Percentiles rank a stretch among this genome's conserved stretches.
phyloP scores from a whole-genome alignment of 148 eudicot genomes.

The Gaultheria prostrata region DNA sequence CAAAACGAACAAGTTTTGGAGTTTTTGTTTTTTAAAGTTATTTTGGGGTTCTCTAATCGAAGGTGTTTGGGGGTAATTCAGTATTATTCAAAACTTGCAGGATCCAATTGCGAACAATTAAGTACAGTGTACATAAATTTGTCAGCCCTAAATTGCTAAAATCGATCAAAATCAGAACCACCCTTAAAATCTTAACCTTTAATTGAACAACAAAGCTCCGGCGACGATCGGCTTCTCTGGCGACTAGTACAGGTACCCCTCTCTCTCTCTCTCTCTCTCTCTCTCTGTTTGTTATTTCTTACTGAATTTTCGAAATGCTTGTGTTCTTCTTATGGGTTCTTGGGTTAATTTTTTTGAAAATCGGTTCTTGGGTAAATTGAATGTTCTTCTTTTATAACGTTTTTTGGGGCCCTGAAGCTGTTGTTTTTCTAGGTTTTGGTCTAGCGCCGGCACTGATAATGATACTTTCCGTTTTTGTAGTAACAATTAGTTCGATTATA shows the following conservation, averaged over 20 bases:
- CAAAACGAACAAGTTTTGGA: too few species aligned
- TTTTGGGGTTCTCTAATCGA: too few species aligned
- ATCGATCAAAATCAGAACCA: slow-evolving; percentile 1
- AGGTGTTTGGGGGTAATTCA: background rate
- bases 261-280: background rate
- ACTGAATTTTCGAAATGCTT: background rate
- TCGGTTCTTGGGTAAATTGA: background rate
- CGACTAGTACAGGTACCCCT: background rate
- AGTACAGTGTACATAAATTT: background rate
- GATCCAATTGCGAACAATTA: background rate
- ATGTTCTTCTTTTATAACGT: background rate
- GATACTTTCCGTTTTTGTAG: background rate
- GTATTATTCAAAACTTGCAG: background rate
- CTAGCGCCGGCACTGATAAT: background rate
- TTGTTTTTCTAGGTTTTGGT: background rate
- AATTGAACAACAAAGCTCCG: background rate
- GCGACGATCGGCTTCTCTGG: background rate
- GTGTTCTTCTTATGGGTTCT: background rate
- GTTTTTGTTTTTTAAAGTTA: background rate
- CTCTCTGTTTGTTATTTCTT: background rate
- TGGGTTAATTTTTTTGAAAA: too few species aligned
- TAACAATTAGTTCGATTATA: background rate
- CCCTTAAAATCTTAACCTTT: background rate
- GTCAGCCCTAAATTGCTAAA: background rate
- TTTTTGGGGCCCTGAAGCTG: background rate